These are phyloP conservation scores for Apiospora marii DNA, from an alignment of 2,329 filamentous ascomycete genomes.

Conservation along the genomic window DNA sequence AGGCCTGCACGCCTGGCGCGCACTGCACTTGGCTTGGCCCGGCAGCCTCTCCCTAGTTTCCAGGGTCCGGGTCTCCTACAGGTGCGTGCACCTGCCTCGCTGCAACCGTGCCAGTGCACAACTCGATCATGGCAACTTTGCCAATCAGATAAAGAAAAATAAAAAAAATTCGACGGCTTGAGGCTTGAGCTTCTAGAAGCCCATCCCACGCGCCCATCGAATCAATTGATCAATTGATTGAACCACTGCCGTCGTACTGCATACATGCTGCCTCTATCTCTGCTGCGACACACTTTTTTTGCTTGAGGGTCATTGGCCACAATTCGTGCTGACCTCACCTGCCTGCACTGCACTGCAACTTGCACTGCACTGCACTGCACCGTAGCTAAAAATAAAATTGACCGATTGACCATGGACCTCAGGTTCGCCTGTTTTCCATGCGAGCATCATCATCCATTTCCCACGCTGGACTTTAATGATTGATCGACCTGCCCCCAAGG, in stretches of 20 bases:
- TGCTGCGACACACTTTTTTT: constrained; percentile 3
- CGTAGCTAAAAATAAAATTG: constrained; percentile 12
- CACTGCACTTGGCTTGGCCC: not conserved
- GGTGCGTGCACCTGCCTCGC: constrained; percentile 16
- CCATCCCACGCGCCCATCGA: constrained; percentile 11
- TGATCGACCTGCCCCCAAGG: constrained; percentile 9
- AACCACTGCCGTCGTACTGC: not conserved
- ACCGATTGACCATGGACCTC: not conserved
- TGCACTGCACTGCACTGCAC: not conserved
- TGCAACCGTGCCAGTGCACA: not conserved
- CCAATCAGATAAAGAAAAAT: not conserved
- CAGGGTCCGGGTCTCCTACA: constrained; percentile 7
- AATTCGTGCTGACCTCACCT: constrained; percentile 8
- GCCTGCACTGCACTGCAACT: too few species aligned
- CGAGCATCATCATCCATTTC: constrained; percentile 10
- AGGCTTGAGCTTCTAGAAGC: constrained; percentile 19
- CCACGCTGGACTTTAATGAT: not conserved
- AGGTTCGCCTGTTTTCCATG: not conserved
- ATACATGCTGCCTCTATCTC: not conserved
- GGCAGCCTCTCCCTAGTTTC: constrained; percentile 3
- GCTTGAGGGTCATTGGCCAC: not conserved
- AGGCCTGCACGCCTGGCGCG: not conserved
- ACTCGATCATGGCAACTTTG: not conserved
- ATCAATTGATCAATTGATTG: not conserved
- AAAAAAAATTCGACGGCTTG: not conserved